Evolutionary conservation across 1,139 yeast species (phyloP), one percentile per base, ranked within the genome.

Genomic region (Yamadazyma sp.): DNA sequence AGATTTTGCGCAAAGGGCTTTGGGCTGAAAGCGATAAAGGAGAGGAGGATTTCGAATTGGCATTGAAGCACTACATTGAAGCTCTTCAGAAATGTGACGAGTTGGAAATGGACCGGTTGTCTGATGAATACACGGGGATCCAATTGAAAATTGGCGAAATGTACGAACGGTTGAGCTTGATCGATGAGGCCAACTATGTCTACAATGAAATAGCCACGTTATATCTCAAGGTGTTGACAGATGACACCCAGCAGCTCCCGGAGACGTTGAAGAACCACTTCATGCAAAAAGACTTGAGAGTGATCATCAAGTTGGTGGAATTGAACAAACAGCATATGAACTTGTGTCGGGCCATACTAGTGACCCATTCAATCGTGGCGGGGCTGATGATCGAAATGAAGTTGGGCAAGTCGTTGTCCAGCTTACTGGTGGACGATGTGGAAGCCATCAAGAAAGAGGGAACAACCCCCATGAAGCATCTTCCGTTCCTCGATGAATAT

Each of bases 131-230:
- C 54, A 89, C 97, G 0, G 96, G 96, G 0, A 77, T 91, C 43
- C 95, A 88, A 54, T 68, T 91, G 56, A 87, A 89, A 55, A 69
- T 87, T 31, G 95, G 86, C 3, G 96, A 89, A 55, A 85, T 88
- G 88, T 87, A 81, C 57, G 94, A 86, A 55, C 66, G 82, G 37
- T 62, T 86, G 47, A 70, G 69, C 25, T 72, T 77, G 79, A 47
- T 59, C 31, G 75, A 76, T 15, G 87, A 83, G 42, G 94, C 95
- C 0, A 69, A 77, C 25, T 70, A 73, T 50, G 59, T 84, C 24
- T 86, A 86, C 58, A 69, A 81, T 44, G 94, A 86, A 54, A 69
- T 87, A 42, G 79, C 83, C 10, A 73, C 81, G 2, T 64, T 79
- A 25, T 86, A 83, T 53, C 69, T 81, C 44, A 75, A 78, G n/a